A percentile compares a stretch with the other conserved stretches of the same genome.
Evolutionary conservation across 164 flowering plant species (phyloP).

Genomic region (Kalanchoe fedtschenkoi): DNA sequence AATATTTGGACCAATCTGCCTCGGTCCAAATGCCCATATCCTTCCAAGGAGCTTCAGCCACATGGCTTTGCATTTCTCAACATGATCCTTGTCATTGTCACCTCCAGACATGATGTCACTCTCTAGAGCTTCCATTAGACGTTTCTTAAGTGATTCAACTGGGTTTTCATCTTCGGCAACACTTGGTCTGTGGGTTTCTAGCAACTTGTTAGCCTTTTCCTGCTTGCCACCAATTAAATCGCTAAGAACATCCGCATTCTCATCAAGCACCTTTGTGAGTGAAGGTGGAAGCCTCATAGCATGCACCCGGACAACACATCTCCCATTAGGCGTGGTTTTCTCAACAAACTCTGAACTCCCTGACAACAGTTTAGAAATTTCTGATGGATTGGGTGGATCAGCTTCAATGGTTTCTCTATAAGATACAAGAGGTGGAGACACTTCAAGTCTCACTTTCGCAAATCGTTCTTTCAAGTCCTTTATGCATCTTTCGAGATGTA

Average conservation of each 20-base stretch:
- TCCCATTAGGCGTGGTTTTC: conserved; percentile 68
- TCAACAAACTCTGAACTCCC: conserved; percentile 48
- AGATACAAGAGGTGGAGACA: conserved; percentile 87
- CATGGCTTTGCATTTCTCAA: conserved; percentile 40
- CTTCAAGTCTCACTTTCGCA: conserved; percentile 70
- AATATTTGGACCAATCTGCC: conserved; percentile 76
- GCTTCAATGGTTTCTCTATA: conserved; percentile 84
- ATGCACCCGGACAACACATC: conserved; percentile 61
- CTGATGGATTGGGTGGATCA: conserved; percentile 36
- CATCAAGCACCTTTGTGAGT: conserved; percentile 72
- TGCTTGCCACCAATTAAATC: conserved; percentile 49
- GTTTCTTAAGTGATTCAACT: conserved; percentile 42
- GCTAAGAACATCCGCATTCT: conserved; percentile 61
- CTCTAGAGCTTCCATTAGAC: conserved; percentile 55
- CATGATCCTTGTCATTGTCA: conserved; percentile 43
- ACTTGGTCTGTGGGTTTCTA: conserved; percentile 23
- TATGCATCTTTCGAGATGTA: conserved; percentile 85
- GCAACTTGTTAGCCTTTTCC: conserved; percentile 23
- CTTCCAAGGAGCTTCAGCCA: conserved; percentile 59
- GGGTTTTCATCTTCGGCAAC: conserved; percentile 36
- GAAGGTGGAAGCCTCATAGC: conserved; percentile 65
- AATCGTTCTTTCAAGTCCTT: conserved; percentile 85
- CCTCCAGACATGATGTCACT: conserved; percentile 26
- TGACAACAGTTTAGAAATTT: conserved; percentile 32
- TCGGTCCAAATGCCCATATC: conserved; percentile 90